phyloP scores from a whole-genome alignment of 2,329 filamentous ascomycete genomes.

The Aspergillus aculeatinus region DNA sequence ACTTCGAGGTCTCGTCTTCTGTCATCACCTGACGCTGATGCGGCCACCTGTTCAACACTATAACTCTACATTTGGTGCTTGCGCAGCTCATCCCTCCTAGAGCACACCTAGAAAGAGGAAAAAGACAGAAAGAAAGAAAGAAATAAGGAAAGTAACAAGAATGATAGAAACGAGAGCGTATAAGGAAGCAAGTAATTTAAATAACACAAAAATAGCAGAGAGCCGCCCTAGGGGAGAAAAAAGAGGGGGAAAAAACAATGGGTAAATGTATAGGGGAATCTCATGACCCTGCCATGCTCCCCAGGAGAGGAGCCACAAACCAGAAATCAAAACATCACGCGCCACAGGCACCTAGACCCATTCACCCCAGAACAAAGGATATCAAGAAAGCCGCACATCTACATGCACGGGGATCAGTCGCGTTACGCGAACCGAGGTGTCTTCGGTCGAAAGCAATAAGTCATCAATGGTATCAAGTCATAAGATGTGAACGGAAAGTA shows the following conservation, averaged over 20 bases:
- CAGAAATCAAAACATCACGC: background rate
- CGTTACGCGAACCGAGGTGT: slow-evolving; percentile 3
- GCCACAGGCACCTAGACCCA: background rate
- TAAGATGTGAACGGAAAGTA: slow-evolving; percentile 12
- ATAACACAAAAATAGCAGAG: slow-evolving; percentile 10
- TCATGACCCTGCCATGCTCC: slow-evolving; percentile 6
- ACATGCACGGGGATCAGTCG: slow-evolving; percentile 12
- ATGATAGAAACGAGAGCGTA: background rate
- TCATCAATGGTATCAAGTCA: slow-evolving; percentile 19
- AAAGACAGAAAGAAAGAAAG: background rate
- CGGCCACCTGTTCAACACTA: too few relatives aligned
- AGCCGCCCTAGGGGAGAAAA: slow-evolving; percentile 3
- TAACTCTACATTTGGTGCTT: too few relatives aligned
- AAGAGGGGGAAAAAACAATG: slow-evolving; percentile 1
- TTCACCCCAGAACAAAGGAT: background rate
- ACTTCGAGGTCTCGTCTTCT: too few relatives aligned
- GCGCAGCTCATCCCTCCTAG: background rate
- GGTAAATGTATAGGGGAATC: slow-evolving; percentile 22
- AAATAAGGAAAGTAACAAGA: background rate
- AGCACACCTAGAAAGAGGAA: background rate
- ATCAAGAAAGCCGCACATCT: slow-evolving; percentile 8
- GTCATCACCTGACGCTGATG: too few relatives aligned
- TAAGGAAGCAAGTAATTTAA: too few relatives aligned
- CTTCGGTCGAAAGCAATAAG: slow-evolving; percentile 1
- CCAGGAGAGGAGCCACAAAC: background rate